Percentiles rank a stretch among this genome's conserved stretches.
Evolutionary conservation across 805 yeast species (phyloP).

Genomic region (Citeromyces matritensis): DNA sequence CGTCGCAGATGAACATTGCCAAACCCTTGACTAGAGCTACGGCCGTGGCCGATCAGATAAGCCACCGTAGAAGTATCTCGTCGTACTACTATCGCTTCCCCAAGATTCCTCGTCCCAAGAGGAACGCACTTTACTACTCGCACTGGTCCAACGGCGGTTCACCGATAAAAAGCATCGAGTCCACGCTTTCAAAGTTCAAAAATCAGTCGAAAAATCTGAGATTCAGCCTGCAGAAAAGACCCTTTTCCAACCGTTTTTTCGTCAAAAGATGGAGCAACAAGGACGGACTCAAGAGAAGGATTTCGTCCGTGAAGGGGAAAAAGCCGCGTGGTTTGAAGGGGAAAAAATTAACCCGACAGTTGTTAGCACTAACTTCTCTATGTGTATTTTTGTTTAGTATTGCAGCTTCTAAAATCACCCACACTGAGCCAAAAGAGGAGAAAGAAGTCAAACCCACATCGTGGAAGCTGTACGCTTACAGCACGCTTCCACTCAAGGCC

Average conservation of each 20-base stretch:
- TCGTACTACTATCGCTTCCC: slow-evolving; percentile 27
- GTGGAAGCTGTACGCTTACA: slow-evolving; percentile 83
- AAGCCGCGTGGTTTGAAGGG: slow-evolving; percentile 11
- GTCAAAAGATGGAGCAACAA: slow-evolving; percentile 4
- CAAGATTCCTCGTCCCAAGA: slow-evolving; percentile 39
- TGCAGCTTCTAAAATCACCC: slow-evolving; percentile 17
- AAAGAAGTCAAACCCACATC: slow-evolving; percentile 43
- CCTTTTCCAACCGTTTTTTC: slow-evolving; percentile 12
- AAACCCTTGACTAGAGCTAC: slow-evolving; percentile 3
- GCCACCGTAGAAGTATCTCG: neutral
- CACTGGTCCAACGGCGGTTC: slow-evolving; percentile 2
- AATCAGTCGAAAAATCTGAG: slow-evolving; percentile 9
- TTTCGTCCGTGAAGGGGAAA: slow-evolving; percentile 3
- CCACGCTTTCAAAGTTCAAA: slow-evolving; percentile 7
- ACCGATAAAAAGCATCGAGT: slow-evolving; percentile 8
- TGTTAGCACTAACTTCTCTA: slow-evolving; percentile 42
- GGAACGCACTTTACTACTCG: slow-evolving; percentile 33
- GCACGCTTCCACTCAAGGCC: slow-evolving; percentile 82
- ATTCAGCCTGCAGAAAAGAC: slow-evolving; percentile 5
- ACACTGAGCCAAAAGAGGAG: slow-evolving; percentile 9
- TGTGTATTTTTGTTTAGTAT: slow-evolving; percentile 39
- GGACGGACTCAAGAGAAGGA: neutral
- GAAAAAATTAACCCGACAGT: slow-evolving; percentile 20
- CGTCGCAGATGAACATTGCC: slow-evolving; percentile 1
- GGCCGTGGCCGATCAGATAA: slow-evolving; percentile 1